Evolutionary conservation across 345 rosid species (phyloP).

Genomic region (Isatis tinctoria): DNA sequence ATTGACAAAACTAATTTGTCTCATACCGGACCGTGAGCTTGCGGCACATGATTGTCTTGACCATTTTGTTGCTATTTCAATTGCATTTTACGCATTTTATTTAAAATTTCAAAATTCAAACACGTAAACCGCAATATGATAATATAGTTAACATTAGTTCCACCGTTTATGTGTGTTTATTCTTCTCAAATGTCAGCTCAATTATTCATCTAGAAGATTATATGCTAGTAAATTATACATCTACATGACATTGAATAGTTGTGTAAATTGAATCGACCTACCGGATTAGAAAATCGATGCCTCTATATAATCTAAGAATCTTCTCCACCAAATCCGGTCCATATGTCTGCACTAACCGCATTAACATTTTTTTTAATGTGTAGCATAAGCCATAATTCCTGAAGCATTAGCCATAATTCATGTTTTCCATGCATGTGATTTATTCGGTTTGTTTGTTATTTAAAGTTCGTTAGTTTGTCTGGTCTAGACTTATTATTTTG

Average conservation of each 20-base stretch:
- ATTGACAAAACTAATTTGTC: conserved; percentile 31
- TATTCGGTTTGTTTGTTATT: conserved; percentile 1
- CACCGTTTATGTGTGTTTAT: conserved; percentile 13
- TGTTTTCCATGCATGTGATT: conserved; percentile 23
- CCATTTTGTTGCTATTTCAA: conserved; percentile 20
- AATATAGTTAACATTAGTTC: neutral
- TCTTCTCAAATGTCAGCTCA: conserved; percentile 26
- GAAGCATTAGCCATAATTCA: neutral
- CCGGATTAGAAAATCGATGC: neutral
- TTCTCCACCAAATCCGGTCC: conserved; percentile 21
- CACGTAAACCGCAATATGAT: neutral
- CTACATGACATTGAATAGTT: neutral
- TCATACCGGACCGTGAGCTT: conserved; percentile 17
- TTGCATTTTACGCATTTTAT: conserved; percentile 5
- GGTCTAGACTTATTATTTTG: neutral
- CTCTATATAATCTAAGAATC: neutral
- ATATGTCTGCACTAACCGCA: neutral
- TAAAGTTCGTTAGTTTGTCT: conserved; percentile 2
- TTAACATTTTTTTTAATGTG: neutral
- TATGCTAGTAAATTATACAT: conserved; percentile 6
- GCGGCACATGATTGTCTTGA: conserved; percentile 26
- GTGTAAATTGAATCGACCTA: conserved; percentile 7
- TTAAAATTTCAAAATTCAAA: conserved; percentile 28
- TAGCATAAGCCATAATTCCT: neutral
- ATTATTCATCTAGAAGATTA: conserved; percentile 29